These are phyloP conservation scores for Phytopythium mirpurense DNA, from an alignment of 352 stramenopile genomes.

Conservation along the genomic window DNA sequence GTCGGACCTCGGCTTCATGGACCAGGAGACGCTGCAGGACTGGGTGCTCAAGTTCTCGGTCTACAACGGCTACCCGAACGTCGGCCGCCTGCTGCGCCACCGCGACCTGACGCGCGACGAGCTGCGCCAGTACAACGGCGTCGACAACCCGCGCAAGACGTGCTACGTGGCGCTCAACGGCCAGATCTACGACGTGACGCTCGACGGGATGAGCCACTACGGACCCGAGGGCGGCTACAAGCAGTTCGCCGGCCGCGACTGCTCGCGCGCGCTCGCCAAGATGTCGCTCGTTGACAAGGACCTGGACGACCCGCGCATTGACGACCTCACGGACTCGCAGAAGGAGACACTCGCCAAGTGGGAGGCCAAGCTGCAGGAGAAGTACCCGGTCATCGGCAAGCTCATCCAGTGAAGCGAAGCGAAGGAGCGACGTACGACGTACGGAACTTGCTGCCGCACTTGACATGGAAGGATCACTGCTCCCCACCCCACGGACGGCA, in stretches of 20 bases:
- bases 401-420: constrained; percentile 24
- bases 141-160: constrained; percentile 79
- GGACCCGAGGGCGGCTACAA: constrained; percentile 92
- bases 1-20: constrained; percentile 75
- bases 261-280: constrained; percentile 91
- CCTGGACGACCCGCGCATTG: constrained; percentile 88
- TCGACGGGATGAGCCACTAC: constrained; percentile 93
- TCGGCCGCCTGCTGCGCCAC: constrained; percentile 86
- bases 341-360: constrained; percentile 94
- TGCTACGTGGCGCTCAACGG: constrained; percentile 93
- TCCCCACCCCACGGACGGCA: no score
- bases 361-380: constrained; percentile 93
- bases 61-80: constrained; percentile 94
- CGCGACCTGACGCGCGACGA: constrained; percentile 76
- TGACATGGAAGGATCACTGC: no score
- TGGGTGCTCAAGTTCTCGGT: constrained; percentile 96
- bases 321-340: constrained; percentile 91
- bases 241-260: constrained; percentile 94
- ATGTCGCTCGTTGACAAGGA: constrained; percentile 96
- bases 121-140: constrained; percentile 81
- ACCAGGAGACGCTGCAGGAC: constrained; percentile 84
- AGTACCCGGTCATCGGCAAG: constrained; percentile 94
- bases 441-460: no score
- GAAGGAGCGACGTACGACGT: no score
- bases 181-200: constrained; percentile 97